Percentiles rank a stretch among this genome's conserved stretches.
Evolutionary conservation across 2,329 filamentous ascomycete species (phyloP).

Genomic region (Cercospora zeae-maydis): DNA sequence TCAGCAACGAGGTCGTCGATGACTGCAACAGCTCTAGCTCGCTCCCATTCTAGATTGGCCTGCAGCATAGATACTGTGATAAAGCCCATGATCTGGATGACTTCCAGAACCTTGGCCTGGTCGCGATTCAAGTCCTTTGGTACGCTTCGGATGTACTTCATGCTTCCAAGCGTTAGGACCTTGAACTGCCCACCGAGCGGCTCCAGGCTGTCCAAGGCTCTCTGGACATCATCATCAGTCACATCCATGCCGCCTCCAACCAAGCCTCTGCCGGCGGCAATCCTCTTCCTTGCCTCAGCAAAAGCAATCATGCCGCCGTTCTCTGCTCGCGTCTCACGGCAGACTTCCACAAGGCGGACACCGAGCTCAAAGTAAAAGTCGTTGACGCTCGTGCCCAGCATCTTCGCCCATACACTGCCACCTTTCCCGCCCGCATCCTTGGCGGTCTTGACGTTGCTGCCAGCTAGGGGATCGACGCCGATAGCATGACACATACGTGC

Average conservation of each 20-base stretch:
- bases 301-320: slow-evolving; percentile 91
- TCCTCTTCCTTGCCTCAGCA: slow-evolving; percentile 70
- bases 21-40: slow-evolving; percentile 79
- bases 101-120: slow-evolving; percentile 88
- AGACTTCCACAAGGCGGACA: slow-evolving; percentile 92
- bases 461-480: slow-evolving; percentile 86
- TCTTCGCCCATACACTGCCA: slow-evolving; percentile 84
- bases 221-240: slow-evolving; percentile 85
- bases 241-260: slow-evolving; percentile 74
- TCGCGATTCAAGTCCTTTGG: slow-evolving; percentile 94
- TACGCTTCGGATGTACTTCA: slow-evolving; percentile 84
- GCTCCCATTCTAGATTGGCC: slow-evolving; percentile 80
- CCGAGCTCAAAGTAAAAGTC: slow-evolving; percentile 99
- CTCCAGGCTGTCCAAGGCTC: slow-evolving; percentile 80
- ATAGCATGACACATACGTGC: slow-evolving; percentile 98
- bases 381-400: slow-evolving; percentile 86
- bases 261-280: slow-evolving; percentile 69
- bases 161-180: slow-evolving; percentile 76
- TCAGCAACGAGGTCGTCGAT: slow-evolving; percentile 85
- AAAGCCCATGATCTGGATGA: slow-evolving; percentile 82
- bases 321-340: slow-evolving; percentile 76
- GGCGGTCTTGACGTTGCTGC: slow-evolving; percentile 38
- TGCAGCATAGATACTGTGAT: slow-evolving; percentile 87
- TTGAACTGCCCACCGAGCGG: slow-evolving; percentile 86
- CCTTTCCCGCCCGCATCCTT: slow-evolving; percentile 45